Evolutionary conservation across 352 stramenopile species (phyloP), one percentile per base, ranked within the genome.

Genomic region (Phytophthora fragariae): DNA sequence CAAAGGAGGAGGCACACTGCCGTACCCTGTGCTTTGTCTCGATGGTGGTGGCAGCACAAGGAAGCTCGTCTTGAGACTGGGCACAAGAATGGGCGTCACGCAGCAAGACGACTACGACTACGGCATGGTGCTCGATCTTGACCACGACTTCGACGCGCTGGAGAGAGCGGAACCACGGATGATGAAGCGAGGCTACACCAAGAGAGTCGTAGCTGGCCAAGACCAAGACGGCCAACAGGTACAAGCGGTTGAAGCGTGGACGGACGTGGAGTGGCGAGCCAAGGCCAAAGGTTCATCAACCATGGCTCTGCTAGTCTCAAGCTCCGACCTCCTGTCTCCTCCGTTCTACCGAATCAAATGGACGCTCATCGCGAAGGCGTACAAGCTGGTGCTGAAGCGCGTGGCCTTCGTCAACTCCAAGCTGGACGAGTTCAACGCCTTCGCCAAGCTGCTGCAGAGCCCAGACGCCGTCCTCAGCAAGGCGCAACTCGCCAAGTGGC

Each of bases 271-370:
- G 69, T 93, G 86, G 86, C 62, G 75, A 54, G 56, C 29, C 10
- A 79, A 79, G 55, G 52, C 65, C 35, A 70, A 60, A 60, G 33
- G 63, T 12, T 68, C 75, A 2, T 61, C 72, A 0, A 73, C 65
- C 15, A 66, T 77, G 39, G 46, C 75, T 0, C 33, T 78, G 64
- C 31, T 93, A 12, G 76, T 85, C 41, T 80, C 83, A 3, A 86
- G 75, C 44, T 68, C 75, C 0, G 84, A 93, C 35, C 57, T 93
- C 29, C 58, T 91, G 50, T 76, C 80, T 0, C 55, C 72, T 55
- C 86, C 84, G 31, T 93, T 93, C 69, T 68, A 86, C 62, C 62
- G 75, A 3, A 76, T 91, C 62, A 77, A 80, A 15, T 94, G 86
- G 86, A 61, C 75, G 29, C 47, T 61, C 9, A 62, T 94, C 44